phyloP scores from a whole-genome alignment of 192 early-diverging fungal genomes.

The Chytriomyces sp. region DNA sequence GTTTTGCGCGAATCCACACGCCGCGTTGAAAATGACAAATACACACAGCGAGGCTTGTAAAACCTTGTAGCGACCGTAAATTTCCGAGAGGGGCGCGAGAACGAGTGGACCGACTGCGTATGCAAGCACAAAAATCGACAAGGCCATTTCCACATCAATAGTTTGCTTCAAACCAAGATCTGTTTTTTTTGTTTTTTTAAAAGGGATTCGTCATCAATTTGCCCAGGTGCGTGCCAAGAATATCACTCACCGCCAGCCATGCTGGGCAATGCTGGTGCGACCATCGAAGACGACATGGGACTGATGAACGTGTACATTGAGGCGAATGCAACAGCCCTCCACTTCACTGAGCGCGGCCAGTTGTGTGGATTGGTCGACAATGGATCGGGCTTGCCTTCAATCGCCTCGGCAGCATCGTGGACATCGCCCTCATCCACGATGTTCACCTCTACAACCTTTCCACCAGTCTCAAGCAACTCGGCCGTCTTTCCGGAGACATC shows the following conservation, averaged over 20 bases:
- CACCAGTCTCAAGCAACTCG: no score
- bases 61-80: slow-evolving; percentile 49
- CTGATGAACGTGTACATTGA: slow-evolving; percentile 49
- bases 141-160: slow-evolving; percentile 42
- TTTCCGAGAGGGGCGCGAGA: slow-evolving; percentile 57
- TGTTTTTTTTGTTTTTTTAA: no score
- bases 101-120: slow-evolving; percentile 56
- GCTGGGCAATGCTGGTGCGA: slow-evolving; percentile 45
- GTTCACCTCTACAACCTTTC: no score
- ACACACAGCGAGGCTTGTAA: slow-evolving; percentile 48
- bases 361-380: slow-evolving; percentile 7
- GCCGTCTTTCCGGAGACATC: no score
- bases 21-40: slow-evolving; percentile 47
- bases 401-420: no score
- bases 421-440: no score
- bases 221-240: not conserved
- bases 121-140: slow-evolving; percentile 49
- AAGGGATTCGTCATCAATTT: no score
- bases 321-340: slow-evolving; percentile 41
- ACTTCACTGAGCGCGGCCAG: slow-evolving; percentile 18
- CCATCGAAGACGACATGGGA: slow-evolving; percentile 54
- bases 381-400: not conserved
- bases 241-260: slow-evolving; percentile 23
- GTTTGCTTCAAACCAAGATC: slow-evolving; percentile 45
- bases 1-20: slow-evolving; percentile 46